These are phyloP conservation scores for Cladorrhinum sp. DNA, from an alignment of 2,329 filamentous ascomycete genomes.

Conservation along the genomic window DNA sequence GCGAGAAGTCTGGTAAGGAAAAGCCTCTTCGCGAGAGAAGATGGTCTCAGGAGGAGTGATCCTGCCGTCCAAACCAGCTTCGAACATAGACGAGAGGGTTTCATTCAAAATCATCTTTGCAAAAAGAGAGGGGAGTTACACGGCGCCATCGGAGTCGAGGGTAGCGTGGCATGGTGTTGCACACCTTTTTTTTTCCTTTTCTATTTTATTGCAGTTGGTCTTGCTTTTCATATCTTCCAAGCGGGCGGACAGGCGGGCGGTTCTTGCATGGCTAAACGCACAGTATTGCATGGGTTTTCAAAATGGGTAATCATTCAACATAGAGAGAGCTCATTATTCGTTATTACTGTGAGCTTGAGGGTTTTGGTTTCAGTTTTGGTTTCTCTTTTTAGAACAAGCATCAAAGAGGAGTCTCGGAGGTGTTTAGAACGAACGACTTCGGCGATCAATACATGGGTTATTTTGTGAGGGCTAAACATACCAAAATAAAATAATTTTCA, in stretches of 20 bases:
- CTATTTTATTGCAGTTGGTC: not conserved
- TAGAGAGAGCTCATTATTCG: conserved; percentile 16
- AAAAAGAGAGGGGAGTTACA: not conserved
- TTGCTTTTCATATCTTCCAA: conserved; percentile 1
- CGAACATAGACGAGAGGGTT: not conserved
- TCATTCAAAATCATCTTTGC: not conserved
- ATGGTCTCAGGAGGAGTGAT: conserved; percentile 61
- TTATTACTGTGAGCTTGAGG: not conserved
- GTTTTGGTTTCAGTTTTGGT: not conserved
- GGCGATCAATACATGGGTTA: not conserved
- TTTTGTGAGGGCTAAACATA: not conserved
- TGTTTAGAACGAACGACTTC: not conserved
- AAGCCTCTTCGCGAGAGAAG: conserved; percentile 72
- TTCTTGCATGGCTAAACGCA: not conserved
- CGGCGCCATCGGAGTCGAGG: not conserved
- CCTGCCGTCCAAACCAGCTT: not conserved
- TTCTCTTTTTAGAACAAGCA: conserved; percentile 4
- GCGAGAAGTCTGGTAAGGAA: conserved; percentile 50
- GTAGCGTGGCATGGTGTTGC: not conserved
- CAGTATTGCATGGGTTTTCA: conserved; percentile 13
- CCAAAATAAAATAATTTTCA: conserved; percentile 2
- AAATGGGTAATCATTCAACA: conserved; percentile 28
- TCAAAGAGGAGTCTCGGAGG: conserved; percentile 12
- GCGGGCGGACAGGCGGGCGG: not conserved
- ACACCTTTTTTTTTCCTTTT: not conserved